Evolutionary conservation across 75 land plant species (phyloP).

Genomic region (Gnetum montanum): DNA sequence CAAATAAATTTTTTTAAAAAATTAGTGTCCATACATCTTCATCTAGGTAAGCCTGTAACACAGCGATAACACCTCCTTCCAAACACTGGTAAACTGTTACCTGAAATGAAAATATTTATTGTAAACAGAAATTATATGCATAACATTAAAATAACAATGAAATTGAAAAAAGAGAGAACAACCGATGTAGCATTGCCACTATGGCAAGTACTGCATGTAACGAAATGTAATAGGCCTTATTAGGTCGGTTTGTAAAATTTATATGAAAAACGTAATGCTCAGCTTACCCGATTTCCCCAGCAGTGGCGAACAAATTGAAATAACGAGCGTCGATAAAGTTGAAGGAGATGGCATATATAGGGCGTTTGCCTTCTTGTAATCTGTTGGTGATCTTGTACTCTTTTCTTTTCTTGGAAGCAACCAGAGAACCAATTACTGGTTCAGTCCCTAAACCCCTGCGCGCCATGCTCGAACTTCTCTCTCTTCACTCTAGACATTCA

Average conservation of each 20-base stretch:
- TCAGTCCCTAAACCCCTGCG: constrained; percentile 63
- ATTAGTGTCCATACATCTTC: constrained; percentile 33
- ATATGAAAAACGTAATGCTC: too few relatives aligned
- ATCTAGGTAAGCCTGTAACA: constrained; percentile 79
- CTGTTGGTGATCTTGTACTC: constrained; percentile 84
- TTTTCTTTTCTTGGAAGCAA: constrained; percentile 33
- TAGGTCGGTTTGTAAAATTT: too few relatives aligned
- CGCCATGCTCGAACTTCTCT: constrained; percentile 26
- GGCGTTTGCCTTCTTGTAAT: constrained; percentile 88
- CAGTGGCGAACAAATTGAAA: constrained; percentile 77
- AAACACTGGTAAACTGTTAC: constrained; percentile 87
- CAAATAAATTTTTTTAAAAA: too few relatives aligned
- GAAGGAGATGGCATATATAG: constrained; percentile 88
- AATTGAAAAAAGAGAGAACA: too few relatives aligned
- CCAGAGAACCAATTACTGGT: constrained; percentile 58
- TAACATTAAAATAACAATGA: too few relatives aligned
- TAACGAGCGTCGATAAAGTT: constrained; percentile 85
- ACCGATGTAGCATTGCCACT: too few relatives aligned
- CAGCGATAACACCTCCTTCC: constrained; percentile 80
- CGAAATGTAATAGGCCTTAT: too few relatives aligned
- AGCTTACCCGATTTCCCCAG: too few relatives aligned
- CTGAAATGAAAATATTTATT: constrained; percentile 40
- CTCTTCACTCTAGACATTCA: too few relatives aligned
- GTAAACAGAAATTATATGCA: too few relatives aligned
- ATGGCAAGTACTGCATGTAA: too few relatives aligned